Evolutionary conservation across 176 grass and related monocot species (phyloP).

Genomic region (Raddia distichophylla): DNA sequence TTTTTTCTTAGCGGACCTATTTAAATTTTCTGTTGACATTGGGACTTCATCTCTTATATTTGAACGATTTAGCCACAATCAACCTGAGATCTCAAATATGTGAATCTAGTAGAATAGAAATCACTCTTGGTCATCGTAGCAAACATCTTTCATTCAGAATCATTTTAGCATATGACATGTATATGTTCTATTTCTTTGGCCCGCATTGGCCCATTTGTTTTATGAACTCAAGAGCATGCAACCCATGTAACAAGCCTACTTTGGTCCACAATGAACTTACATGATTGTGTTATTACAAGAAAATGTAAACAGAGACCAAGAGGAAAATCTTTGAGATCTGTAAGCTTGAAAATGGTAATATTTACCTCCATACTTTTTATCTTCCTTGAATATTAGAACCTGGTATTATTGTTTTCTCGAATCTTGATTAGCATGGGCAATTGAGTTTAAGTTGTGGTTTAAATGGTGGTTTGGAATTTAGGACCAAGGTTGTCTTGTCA

Average conservation of each 20-base stretch:
- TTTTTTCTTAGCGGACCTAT: not conserved
- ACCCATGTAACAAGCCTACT: not conserved
- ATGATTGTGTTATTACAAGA: not conserved
- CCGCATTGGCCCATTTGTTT: not conserved
- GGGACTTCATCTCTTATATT: not conserved
- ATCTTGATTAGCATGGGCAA: not conserved
- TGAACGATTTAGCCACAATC: not conserved
- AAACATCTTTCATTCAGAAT: not conserved
- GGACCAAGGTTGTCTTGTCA: slow-evolving; percentile 41
- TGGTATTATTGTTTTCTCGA: not conserved
- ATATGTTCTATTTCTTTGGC: not conserved
- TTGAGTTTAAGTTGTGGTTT: not conserved
- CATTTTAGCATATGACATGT: not conserved
- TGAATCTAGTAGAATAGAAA: not conserved
- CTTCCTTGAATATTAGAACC: not conserved
- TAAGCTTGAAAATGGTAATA: not conserved
- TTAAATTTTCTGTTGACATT: slow-evolving; percentile 10
- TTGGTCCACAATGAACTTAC: not conserved
- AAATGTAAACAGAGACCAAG: not conserved
- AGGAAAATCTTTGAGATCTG: not conserved
- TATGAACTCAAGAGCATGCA: slow-evolving; percentile 7
- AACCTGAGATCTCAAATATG: not conserved
- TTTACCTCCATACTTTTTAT: not conserved
- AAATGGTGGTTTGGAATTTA: slow-evolving; percentile 30
- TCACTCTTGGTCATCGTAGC: slow-evolving; percentile 10